These are phyloP conservation scores for Trapa bicornis DNA, from an alignment of 345 rosid genomes.

Conservation along the genomic window DNA sequence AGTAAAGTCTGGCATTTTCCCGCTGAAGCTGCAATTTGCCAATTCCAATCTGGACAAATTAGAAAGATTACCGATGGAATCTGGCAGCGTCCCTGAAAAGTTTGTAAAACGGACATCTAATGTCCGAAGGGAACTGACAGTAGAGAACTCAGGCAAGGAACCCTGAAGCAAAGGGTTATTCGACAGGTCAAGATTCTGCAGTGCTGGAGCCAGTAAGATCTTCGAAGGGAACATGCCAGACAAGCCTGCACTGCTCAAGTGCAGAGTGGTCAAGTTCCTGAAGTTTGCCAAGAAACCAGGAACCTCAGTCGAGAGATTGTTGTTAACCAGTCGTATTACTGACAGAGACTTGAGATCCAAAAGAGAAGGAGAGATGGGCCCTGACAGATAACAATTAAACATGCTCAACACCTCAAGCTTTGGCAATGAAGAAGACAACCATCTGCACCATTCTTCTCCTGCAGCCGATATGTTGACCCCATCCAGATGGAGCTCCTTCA, in stretches of 20 bases:
- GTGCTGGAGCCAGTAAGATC: slow-evolving; percentile 13
- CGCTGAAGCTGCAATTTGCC: slow-evolving; percentile 15
- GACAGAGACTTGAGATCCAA: slow-evolving; percentile 12
- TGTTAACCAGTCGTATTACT: slow-evolving; percentile 9
- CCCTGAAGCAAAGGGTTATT: slow-evolving; percentile 11
- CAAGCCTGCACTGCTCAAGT: not conserved
- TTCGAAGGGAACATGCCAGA: slow-evolving; percentile 13
- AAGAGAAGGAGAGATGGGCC: slow-evolving; percentile 19
- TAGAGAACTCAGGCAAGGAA: slow-evolving; percentile 8
- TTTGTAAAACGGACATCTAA: slow-evolving; percentile 14
- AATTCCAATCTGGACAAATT: slow-evolving; percentile 21
- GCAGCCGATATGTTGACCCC: slow-evolving; percentile 11
- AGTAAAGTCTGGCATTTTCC: slow-evolving; percentile 20
- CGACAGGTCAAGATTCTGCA: slow-evolving; percentile 20
- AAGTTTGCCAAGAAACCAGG: slow-evolving; percentile 25
- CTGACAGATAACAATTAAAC: slow-evolving; percentile 18
- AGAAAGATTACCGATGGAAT: slow-evolving; percentile 20
- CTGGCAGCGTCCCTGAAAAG: slow-evolving; percentile 21
- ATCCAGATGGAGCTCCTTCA: slow-evolving; percentile 21
- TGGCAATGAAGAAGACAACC: slow-evolving; percentile 15
- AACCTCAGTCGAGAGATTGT: slow-evolving; percentile 13
- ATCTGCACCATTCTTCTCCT: slow-evolving; percentile 22
- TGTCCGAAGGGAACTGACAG: slow-evolving; percentile 14
- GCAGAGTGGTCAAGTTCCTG: slow-evolving; percentile 12
- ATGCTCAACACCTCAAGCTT: slow-evolving; percentile 22